Evolutionary conservation across 768 basidiomycete genomes (phyloP).

Genomic region (Russula ochroleuca): DNA sequence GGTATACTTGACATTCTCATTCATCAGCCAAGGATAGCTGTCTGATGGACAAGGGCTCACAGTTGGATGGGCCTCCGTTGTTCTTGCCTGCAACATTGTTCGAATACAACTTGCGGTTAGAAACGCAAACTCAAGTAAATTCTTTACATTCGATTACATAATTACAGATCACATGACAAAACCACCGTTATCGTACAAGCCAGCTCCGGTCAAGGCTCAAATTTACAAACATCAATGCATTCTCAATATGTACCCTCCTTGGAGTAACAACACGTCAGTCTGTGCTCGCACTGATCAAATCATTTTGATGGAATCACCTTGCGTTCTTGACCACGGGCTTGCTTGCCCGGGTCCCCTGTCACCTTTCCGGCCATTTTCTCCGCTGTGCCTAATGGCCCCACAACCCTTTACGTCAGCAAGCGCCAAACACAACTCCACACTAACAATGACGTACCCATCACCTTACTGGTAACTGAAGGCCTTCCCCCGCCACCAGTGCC

Average conservation of each 20-base stretch:
- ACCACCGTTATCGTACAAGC: constrained; percentile 5
- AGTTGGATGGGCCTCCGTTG: constrained; percentile 6
- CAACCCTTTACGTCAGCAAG: constrained; percentile 4
- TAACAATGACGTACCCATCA: constrained; percentile 19
- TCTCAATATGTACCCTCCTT: constrained; percentile 14
- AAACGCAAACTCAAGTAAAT: too few relatives aligned
- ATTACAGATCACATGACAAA: background rate
- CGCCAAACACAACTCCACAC: background rate
- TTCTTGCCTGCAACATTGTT: background rate
- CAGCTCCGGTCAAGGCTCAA: background rate
- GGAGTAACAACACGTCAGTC: constrained; percentile 8
- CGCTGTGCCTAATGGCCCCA: constrained; percentile 19
- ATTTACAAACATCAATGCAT: background rate
- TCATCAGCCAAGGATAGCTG: background rate
- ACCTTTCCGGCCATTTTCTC: constrained; percentile 24
- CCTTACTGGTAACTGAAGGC: constrained; percentile 9
- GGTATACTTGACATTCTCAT: constrained; percentile 7
- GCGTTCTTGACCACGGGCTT: constrained; percentile 22
- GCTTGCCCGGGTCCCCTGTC: constrained; percentile 14
- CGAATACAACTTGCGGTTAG: too few relatives aligned
- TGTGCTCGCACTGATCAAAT: background rate
- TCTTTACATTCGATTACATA: background rate
- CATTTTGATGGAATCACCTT: constrained; percentile 12
- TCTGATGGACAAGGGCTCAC: background rate
- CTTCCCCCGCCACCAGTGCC: constrained; percentile 1